Conservation (phyloP, 495 filamentous ascomycete genomes). For the Penicillium odoratum region DNA sequence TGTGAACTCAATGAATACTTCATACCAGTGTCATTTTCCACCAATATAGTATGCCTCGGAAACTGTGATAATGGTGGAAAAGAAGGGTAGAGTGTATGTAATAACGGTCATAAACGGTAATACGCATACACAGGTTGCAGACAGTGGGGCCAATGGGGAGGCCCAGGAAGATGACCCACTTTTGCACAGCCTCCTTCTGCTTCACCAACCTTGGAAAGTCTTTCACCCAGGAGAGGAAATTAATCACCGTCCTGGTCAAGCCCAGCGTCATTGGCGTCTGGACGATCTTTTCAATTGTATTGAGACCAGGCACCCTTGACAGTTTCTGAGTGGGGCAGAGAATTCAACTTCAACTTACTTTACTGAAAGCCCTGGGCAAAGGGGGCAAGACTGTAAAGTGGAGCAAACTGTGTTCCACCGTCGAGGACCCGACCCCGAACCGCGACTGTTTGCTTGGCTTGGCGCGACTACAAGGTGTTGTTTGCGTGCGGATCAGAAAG, state of each 20-base stretch:
- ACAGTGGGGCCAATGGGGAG: constrained; percentile 24
- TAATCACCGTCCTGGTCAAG: constrained; percentile 13
- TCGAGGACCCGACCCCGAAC: constrained; percentile 6
- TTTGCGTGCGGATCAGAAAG: neutral
- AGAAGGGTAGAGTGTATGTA: neutral
- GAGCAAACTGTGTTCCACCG: constrained; percentile 5
- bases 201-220: constrained; percentile 28
- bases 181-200: constrained; percentile 35
- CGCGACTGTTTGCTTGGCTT: constrained; percentile 8
- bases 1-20: neutral
- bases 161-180: constrained; percentile 26
- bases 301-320: constrained; percentile 7
- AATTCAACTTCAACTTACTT: neutral
- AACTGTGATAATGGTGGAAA: too few species aligned
- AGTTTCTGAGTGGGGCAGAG: constrained; percentile 4
- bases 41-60: too few species aligned
- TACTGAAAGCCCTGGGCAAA: neutral
- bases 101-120: constrained; percentile 22
- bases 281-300: constrained; percentile 16
- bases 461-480: constrained; percentile 18
- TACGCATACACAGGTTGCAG: constrained; percentile 15
- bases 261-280: constrained; percentile 25
- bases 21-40: too few species aligned
- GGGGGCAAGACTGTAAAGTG: constrained; percentile 5
- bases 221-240: constrained; percentile 19